phyloP scores from a whole-genome alignment of 129 eudicot genomes.

The Helianthus annuus region DNA sequence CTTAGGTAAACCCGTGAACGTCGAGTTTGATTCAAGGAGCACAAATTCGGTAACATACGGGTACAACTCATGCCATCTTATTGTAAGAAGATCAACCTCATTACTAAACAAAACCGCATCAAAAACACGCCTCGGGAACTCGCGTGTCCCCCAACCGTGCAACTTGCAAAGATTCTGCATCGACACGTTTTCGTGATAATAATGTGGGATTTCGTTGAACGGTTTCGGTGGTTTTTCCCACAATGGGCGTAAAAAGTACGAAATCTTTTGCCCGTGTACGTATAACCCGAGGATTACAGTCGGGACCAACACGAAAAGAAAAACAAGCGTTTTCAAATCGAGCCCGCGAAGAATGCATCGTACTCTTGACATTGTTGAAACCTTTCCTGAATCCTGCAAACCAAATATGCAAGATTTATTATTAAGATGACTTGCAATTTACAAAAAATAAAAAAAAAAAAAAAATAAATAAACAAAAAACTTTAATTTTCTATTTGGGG shows the following conservation, averaged over 20 bases:
- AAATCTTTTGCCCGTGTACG: constrained; percentile 74
- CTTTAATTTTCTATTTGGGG: background rate
- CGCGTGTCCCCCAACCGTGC: constrained; percentile 88
- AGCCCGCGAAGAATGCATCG: constrained; percentile 73
- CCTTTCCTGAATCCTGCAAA: constrained; percentile 61
- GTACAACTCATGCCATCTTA: constrained; percentile 82
- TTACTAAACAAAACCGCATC: constrained; percentile 92
- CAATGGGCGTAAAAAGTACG: constrained; percentile 80
- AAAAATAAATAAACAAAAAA: too few relatives aligned
- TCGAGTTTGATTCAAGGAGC: constrained; percentile 90
- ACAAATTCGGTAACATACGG: constrained; percentile 88
- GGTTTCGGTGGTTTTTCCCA: constrained; percentile 95
- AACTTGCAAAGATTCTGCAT: constrained; percentile 86
- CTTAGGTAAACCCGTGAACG: constrained; percentile 79
- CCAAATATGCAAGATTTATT: constrained; percentile 8
- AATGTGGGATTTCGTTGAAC: constrained; percentile 76
- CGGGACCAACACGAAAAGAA: constrained; percentile 58
- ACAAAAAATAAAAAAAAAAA: too few relatives aligned
- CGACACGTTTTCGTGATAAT: constrained; percentile 79
- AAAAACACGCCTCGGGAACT: constrained; percentile 82
- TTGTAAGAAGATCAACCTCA: constrained; percentile 77
- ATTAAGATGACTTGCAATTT: background rate
- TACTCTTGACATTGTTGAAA: constrained; percentile 58
- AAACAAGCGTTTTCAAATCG: constrained; percentile 59
- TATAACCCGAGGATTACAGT: constrained; percentile 48